Percentiles rank a stretch among this genome's conserved stretches.
phyloP scores from a whole-genome alignment of 2,329 filamentous ascomycete species.

The Xylaria sp. region DNA sequence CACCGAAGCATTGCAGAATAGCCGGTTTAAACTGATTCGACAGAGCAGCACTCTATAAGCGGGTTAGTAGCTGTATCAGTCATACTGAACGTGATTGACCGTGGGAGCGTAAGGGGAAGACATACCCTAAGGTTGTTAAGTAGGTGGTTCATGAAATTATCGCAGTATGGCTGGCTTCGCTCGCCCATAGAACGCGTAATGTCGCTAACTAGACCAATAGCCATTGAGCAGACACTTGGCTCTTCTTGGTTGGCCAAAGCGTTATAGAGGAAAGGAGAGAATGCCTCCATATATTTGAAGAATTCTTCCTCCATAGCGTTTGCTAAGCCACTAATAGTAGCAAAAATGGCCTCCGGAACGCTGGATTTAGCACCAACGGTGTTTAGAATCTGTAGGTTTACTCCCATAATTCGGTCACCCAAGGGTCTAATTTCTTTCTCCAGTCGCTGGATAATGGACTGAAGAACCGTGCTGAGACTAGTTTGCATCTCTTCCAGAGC shows the following conservation, averaged over 20 bases:
- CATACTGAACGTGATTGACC: background rate
- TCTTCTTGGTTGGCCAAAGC: slow-evolving; percentile 96
- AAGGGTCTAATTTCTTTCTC: slow-evolving; percentile 91
- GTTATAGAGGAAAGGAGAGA: slow-evolving; percentile 89
- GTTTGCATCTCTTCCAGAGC: slow-evolving; percentile 98
- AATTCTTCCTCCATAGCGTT: slow-evolving; percentile 93
- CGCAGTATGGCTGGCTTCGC: slow-evolving; percentile 92
- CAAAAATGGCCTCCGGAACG: slow-evolving; percentile 93
- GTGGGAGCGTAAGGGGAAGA: slow-evolving; percentile 33
- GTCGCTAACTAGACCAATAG: slow-evolving; percentile 95
- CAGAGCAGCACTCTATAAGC: slow-evolving; percentile 73
- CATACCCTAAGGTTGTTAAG: slow-evolving; percentile 85
- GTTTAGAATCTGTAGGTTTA: slow-evolving; percentile 79
- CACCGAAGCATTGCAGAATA: slow-evolving; percentile 96
- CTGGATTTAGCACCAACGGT: slow-evolving; percentile 84
- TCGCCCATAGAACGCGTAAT: slow-evolving; percentile 91
- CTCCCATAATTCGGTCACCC: slow-evolving; percentile 92
- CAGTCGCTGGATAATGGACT: slow-evolving; percentile 88
- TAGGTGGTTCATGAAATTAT: slow-evolving; percentile 97
- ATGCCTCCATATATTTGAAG: slow-evolving; percentile 96
- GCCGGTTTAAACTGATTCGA: slow-evolving; percentile 98
- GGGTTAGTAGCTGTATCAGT: slow-evolving; percentile 45
- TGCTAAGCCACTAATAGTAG: slow-evolving; percentile 87
- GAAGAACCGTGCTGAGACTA: slow-evolving; percentile 86
- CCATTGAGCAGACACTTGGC: slow-evolving; percentile 91